Evolutionary conservation across 495 filamentous ascomycete species (phyloP), one percentile per base, ranked within the genome.

Genomic region (Trypethelium eluteriae): DNA sequence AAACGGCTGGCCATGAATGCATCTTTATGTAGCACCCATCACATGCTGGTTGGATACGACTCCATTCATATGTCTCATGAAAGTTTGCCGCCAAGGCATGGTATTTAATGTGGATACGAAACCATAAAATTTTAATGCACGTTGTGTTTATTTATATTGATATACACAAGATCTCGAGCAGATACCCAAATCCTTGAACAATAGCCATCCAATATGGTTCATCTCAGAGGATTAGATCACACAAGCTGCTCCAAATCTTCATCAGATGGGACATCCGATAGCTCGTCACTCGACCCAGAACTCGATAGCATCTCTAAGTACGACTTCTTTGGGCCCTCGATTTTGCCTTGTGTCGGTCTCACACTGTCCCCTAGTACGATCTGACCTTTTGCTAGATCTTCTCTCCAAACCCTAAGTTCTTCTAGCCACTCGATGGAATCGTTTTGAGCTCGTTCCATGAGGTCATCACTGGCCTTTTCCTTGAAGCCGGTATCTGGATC

Each of bases 401-500:
- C 49, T 53, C 16, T 53, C 49, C 49, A 53, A 5, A 53, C 2
- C 10, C 49, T 11, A 25, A 53, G 49, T 25, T 53, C 49, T 53
- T 53, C 49, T 53, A 18, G 49, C 49, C 49, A 53, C 11, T 53
- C 49, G n/a, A 53, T 53, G 49, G 49, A 53, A 5, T 18, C 49
- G 18, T 53, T 14, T n/a, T 11, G 9, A 5, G 67, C 72, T 41
- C 38, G 59, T 56, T 68, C 56, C 70, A 72, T 70, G 49, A 72
- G 65, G 14, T 70, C 72, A 6, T 64, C 68, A 4, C 62, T 72
- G 7, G 68, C 70, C 34, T 18, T 25, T 62, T 81, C 81, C 68
- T 81, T 81, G 53, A 88, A 79, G 0, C 91, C 92, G 0, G 89
- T 91, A 63, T 79, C 71, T 0, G 83, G 84, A 78, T 96, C 85